Base-by-base conservation (phyloP, 177 flowering plant species). In the Vitis hybrid region DNA sequence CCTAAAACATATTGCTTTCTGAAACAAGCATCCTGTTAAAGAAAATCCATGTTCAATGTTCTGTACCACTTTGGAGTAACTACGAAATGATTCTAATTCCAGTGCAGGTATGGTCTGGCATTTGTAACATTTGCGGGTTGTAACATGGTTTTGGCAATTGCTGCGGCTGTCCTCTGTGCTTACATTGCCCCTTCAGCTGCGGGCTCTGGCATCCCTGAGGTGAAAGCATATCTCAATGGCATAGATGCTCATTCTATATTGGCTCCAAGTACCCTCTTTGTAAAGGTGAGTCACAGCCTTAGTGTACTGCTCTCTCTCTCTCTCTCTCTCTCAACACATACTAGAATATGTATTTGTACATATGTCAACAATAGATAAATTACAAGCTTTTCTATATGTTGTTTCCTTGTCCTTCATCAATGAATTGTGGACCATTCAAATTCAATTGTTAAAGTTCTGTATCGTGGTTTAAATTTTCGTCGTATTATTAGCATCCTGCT, bases 131-230 rank as follows among this genome's bases (percentile, higher is more conserved):
- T 62, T 77, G 89, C 87, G 58, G 89, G 90, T 65, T 79, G 83
- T 62, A 93, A 92, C 74, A 13, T 89, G 77, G 72, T 80, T 66
- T 77, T 93, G 70, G 97, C 94, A 10, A 65, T 74, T 68, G 80
- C 80, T 73, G 92, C 98, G 72, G 94, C 85, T 26, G 82, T 75
- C 2, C 86, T 93, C 0, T 93, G 98, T 81, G 97, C 98, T 60
- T 92, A 79, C 70, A 72, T 93, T 74, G 98, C 97, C 55, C 98
- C 98, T 65, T 95, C 97, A 19, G 98, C 98, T 19, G 98, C 95
- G 13, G 93, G 95, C 10, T 90, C 95, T 76, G 95, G 95, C 68
- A 89, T 90, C 65, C 97, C 94, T 4, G 97, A 91, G 82, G 97
- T 91, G 71, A 91, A 91, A 82, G 92, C 97, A 67, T 90, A 90